phyloP scores from a whole-genome alignment of 345 rosid species.

The Jatropha curcas region DNA sequence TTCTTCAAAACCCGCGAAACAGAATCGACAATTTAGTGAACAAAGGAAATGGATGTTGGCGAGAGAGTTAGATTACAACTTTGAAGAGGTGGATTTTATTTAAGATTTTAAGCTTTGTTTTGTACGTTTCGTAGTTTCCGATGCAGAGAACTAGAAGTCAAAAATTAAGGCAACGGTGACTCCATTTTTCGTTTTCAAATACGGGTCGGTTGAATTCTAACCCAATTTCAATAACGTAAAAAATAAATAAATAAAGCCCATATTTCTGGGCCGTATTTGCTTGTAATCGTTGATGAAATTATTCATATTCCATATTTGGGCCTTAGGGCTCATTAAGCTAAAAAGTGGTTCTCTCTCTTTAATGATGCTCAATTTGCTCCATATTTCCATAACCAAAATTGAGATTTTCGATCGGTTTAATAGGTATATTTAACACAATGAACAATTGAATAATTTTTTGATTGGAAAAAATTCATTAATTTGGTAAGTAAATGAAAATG shows the following conservation, averaged over 20 bases:
- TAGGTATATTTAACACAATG: no score
- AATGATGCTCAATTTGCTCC: no score
- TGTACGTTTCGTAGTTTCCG: constrained; percentile 2
- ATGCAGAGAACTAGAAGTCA: neutral
- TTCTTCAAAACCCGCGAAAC: neutral
- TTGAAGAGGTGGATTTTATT: constrained; percentile 36
- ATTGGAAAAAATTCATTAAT: no score
- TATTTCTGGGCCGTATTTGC: neutral
- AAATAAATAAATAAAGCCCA: neutral
- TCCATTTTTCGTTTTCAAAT: neutral
- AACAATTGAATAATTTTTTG: no score
- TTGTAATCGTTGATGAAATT: no score
- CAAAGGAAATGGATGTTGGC: neutral
- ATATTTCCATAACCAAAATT: no score
- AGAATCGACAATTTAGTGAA: neutral
- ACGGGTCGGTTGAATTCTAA: neutral
- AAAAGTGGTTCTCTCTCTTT: no score
- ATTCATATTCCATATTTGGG: neutral
- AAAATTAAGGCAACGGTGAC: no score
- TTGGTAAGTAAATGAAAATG: no score
- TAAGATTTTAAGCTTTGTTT: neutral
- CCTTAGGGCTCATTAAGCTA: neutral
- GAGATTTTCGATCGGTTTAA: no score
- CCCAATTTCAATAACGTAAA: neutral
- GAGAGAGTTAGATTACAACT: constrained; percentile 14